phyloP scores from a whole-genome alignment of 2,329 filamentous ascomycete species.

The Stromatinia cepivora region DNA sequence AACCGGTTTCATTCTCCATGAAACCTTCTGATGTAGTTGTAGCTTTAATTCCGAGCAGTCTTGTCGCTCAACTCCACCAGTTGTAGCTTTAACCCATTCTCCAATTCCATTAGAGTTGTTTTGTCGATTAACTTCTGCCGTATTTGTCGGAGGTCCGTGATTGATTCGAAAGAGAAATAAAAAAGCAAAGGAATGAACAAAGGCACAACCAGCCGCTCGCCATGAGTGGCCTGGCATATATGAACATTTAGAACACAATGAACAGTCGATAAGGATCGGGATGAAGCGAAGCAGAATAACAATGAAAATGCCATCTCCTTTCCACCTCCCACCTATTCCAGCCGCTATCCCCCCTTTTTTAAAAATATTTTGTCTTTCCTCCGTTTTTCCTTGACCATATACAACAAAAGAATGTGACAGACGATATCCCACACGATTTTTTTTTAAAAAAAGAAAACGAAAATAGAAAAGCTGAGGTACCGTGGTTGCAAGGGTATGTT shows the following conservation, averaged over 20 bases:
- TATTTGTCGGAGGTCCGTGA: not conserved
- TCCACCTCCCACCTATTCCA: not conserved
- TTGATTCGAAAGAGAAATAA: not conserved
- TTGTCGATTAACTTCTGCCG: not conserved
- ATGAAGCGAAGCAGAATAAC: not conserved
- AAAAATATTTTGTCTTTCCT: conserved; percentile 11
- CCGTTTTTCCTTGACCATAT: conserved; percentile 5
- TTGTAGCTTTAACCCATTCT: not conserved
- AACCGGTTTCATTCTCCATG: no score
- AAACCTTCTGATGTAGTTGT: not conserved
- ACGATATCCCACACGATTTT: not conserved
- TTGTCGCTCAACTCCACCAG: not conserved
- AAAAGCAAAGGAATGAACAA: not conserved
- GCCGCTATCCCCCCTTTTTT: not conserved
- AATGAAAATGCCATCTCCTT: not conserved
- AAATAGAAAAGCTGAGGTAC: not conserved
- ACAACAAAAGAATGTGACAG: not conserved
- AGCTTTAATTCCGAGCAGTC: not conserved
- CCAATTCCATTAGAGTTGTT: not conserved
- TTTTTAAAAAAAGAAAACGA: not conserved
- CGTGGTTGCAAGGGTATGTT: not conserved
- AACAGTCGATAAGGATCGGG: not conserved
- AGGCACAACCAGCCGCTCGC: not conserved
- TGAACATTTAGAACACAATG: not conserved
- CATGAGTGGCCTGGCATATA: not conserved